A percentile compares a stretch with the other conserved stretches of the same genome.
These are phyloP conservation scores for Lepidium didymum DNA, from an alignment of 345 rosid genomes.

Conservation along the genomic window DNA sequence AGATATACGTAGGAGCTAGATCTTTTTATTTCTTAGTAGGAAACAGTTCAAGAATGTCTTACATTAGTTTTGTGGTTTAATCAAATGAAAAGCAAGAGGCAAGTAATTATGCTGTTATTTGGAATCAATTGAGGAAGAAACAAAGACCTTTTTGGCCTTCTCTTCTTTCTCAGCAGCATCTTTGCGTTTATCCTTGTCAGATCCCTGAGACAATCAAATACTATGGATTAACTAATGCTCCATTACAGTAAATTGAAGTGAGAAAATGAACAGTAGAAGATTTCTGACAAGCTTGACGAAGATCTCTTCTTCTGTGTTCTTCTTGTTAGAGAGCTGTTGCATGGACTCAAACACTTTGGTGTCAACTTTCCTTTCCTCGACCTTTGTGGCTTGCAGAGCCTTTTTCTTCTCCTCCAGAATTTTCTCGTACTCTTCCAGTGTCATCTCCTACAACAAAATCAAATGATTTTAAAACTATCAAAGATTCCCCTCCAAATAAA, in stretches of 20 bases:
- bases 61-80: neutral
- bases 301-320: slow-evolving; percentile 40
- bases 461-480: neutral
- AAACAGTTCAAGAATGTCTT: neutral
- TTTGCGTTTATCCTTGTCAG: slow-evolving; percentile 61
- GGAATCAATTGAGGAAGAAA: neutral
- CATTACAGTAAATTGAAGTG: neutral
- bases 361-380: slow-evolving; percentile 65
- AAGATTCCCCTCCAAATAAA: neutral
- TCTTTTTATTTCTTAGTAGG: neutral
- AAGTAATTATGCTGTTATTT: neutral
- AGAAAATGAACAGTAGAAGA: neutral
- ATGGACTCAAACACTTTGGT: slow-evolving; percentile 55
- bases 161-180: slow-evolving; percentile 60
- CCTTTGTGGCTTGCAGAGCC: slow-evolving; percentile 45
- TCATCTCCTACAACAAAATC: slow-evolving; percentile 60
- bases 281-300: slow-evolving; percentile 53
- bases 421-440: slow-evolving; percentile 83
- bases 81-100: neutral
- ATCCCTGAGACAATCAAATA: slow-evolving; percentile 32
- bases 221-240: neutral
- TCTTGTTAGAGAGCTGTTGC: slow-evolving; percentile 69
- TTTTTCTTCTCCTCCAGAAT: slow-evolving; percentile 64
- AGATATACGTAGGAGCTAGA: no score
- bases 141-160: slow-evolving; percentile 51